Evolutionary conservation across 495 filamentous ascomycete species (phyloP), one percentile per base, ranked within the genome.

Genomic region (Parachaetomium inaequale): DNA sequence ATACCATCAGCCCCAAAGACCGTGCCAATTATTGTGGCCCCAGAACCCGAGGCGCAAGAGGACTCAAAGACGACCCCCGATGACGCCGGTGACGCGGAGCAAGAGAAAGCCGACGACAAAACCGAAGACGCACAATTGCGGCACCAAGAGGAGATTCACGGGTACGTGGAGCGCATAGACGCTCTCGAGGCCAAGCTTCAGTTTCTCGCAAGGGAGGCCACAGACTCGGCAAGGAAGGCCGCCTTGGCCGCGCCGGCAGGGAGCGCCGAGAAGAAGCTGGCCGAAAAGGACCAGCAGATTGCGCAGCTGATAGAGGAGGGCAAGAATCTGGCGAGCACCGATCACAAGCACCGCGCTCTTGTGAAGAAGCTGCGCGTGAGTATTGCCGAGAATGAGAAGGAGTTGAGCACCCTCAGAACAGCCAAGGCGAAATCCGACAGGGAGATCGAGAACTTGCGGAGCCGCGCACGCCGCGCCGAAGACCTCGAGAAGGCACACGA

Each of bases 251-350:
- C 88, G 2, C 77, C 84, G 10, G 70, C 84, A 0, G 87, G 87
- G 3, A 89, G 84, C 63, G 34, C 76, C 6, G 90, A 96, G 56
- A 90, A 87, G 70, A 90, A 89, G 67, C 74, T 96, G 10, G 86
- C 90, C 10, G 92, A 94, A 69, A 93, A 92, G 62, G 91, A 97
- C 63, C 91, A 93, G 65, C 88, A 90, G 65, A 94, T 97, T 60
- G 89, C 91, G 6, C 79, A 92, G 45, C 77, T 98, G 15, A 87
- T 98, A 74, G 87, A 95, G 68, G 94, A 98, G 75, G 94, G 95
- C 0, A 91, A 96, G 69, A 92, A 90, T 62, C 81, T 98, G 12
- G 89, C 88, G 4, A 90, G 88, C 66, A 87, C 85, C 17, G 94
- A 98, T 66, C 81, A 97, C 67, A 88, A 89, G 66, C 87, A 94